Percentiles rank a stretch among this genome's conserved stretches.
These are phyloP conservation scores for Xylogone sp. DNA, from an alignment of 2,329 filamentous ascomycete species.

Conservation along the genomic window DNA sequence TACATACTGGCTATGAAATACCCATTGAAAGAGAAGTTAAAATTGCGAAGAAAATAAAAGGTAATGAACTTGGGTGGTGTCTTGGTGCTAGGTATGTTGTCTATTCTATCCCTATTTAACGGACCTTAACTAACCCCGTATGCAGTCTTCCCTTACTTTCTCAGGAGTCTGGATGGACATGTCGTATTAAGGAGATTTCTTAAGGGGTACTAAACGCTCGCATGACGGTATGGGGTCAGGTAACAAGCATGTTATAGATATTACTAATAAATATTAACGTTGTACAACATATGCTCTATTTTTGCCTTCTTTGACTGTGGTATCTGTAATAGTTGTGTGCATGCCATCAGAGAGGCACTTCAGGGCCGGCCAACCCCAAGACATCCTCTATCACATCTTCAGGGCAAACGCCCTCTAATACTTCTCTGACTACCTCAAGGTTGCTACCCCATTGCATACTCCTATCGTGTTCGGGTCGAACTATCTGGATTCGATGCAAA, in stretches of 20 bases:
- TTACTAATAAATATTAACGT: not conserved
- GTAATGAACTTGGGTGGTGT: constrained; percentile 96
- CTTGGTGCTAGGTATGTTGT: constrained; percentile 80
- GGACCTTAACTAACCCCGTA: constrained; percentile 31
- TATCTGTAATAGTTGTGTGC: constrained; percentile 2
- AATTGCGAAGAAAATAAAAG: constrained; percentile 98
- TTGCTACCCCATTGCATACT: constrained; percentile 94
- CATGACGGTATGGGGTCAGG: not conserved
- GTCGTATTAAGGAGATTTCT: constrained; percentile 74
- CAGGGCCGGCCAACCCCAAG: constrained; percentile 45
- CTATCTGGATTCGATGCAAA: constrained; percentile 74
- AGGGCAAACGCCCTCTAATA: constrained; percentile 59
- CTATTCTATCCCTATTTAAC: not conserved
- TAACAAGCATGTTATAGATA: not conserved
- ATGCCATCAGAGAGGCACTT: constrained; percentile 42
- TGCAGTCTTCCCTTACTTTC: constrained; percentile 76
- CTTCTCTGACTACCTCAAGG: constrained; percentile 59
- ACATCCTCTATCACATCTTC: constrained; percentile 66
- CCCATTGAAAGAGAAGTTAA: constrained; percentile 92
- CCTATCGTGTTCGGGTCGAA: constrained; percentile 67
- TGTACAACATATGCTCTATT: not conserved
- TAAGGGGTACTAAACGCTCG: constrained; percentile 30
- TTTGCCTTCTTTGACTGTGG: not conserved
- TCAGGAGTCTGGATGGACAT: constrained; percentile 83
- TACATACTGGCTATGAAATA: constrained; percentile 98